Conservation (phyloP, 192 early-diverging fungal genomes). For the Paraglomus occultum region DNA sequence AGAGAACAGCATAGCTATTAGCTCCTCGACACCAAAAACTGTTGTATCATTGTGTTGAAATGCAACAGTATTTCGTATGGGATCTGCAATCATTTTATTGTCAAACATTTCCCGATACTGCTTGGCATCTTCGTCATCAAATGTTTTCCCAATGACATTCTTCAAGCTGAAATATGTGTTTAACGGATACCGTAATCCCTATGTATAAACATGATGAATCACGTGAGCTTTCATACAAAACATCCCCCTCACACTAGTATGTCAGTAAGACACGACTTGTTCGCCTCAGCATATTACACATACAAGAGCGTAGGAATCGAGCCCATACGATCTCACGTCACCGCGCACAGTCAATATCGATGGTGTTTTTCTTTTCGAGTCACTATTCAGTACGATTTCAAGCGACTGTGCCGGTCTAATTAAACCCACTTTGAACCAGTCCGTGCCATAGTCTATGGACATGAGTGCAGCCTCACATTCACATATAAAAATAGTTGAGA, state of each 20-base stretch:
- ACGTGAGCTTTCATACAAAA: no score
- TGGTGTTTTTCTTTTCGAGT: slow-evolving; percentile 93
- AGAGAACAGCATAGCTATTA: slow-evolving; percentile 92
- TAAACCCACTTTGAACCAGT: slow-evolving; percentile 96
- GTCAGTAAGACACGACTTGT: not conserved
- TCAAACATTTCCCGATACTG: slow-evolving; percentile 75
- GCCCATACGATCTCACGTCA: slow-evolving; percentile 82
- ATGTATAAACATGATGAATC: slow-evolving; percentile 26
- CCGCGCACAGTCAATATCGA: slow-evolving; percentile 79
- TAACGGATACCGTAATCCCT: slow-evolving; percentile 81
- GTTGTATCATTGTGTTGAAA: slow-evolving; percentile 64
- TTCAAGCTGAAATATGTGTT: slow-evolving; percentile 83
- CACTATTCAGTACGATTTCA: slow-evolving; percentile 94
- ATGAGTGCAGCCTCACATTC: slow-evolving; percentile 69
- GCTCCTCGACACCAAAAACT: slow-evolving; percentile 74
- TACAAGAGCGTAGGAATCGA: slow-evolving; percentile 78
- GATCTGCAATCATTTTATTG: slow-evolving; percentile 75
- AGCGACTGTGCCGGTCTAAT: slow-evolving; percentile 87
- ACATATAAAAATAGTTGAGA: no score
- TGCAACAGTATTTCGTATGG: slow-evolving; percentile 58
- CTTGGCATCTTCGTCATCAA: slow-evolving; percentile 64
- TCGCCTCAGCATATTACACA: not conserved
- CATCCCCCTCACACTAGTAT: not conserved
- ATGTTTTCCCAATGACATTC: slow-evolving; percentile 76
- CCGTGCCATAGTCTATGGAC: slow-evolving; percentile 94